Base-by-base conservation (phyloP, 345 rosid species). In the Salix viminalis region DNA sequence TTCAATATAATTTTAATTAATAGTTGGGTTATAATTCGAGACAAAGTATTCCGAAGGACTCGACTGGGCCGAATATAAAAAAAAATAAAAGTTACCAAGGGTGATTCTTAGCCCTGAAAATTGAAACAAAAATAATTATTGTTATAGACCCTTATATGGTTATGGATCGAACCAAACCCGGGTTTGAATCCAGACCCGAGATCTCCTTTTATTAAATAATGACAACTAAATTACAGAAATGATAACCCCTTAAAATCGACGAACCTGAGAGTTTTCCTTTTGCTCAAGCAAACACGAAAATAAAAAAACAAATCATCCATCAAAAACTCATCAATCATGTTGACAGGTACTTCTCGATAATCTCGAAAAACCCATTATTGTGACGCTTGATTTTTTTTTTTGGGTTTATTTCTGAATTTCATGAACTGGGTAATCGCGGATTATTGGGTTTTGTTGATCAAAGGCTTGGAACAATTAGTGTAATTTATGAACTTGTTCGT, bases 261-360 rank as follows among this genome's bases (percentile, higher is more conserved):
- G 56, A 32, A 32, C 68, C 44, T 79, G 4, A n/a, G 36, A 32
- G 39, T 72, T 89, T 83, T 77, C 87, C 93, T 85, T 74, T 82
- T 80, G 76, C 52, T 39, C 94, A 92, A 92, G 92, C 91, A 69
- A 91, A 66, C 54, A 48, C 12, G 24, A 32, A 54, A 65, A 64
- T 37, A 5, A 71, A 42, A 62, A 62, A 36, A 32, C 11, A 52
- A 37, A 14, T 5, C 7, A 16, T 11, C 42, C 26, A 69, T 62
- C 73, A 0, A 14, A 16, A 66, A 52, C 79, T 67, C 39, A 56
- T 60, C 84, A 58, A 82, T 71, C 89, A 92, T 92, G 96, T 82
- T 85, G 4, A 87, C 82, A 88, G 98, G 96, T 92, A 46, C 36
- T 13, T 36, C 46, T 37, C 36, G 69, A 30, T 46, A 46, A n/a